Evolutionary conservation across 2,329 filamentous ascomycete genomes (phyloP).

Genomic region (Trichoderma gracile): DNA sequence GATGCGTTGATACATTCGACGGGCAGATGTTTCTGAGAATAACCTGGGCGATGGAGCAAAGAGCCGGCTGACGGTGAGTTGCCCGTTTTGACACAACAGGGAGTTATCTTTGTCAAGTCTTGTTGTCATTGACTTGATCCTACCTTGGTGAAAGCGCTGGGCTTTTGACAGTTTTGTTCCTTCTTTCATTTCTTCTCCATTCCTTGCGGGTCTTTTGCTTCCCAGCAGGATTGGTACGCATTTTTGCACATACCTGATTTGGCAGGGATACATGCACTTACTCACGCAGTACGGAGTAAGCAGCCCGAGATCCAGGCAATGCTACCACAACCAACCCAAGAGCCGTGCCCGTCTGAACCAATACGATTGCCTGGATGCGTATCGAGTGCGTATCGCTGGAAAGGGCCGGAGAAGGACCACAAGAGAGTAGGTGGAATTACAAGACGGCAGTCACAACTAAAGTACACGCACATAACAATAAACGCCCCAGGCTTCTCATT

Average conservation of each 20-base stretch:
- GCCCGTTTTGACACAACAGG: background rate
- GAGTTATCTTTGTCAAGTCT: background rate
- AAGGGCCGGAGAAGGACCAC: background rate
- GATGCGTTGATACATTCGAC: background rate
- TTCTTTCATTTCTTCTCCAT: background rate
- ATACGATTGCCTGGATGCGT: background rate
- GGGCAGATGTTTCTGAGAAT: too few species aligned
- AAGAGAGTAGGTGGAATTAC: background rate
- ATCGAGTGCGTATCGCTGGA: background rate
- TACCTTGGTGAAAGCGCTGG: conserved; percentile 1
- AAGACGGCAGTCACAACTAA: background rate
- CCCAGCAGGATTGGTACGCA: too few species aligned
- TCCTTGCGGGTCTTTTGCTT: background rate
- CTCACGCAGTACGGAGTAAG: conserved; percentile 1
- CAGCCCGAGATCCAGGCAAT: background rate
- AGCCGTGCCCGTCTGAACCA: background rate
- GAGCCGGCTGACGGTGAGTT: background rate
- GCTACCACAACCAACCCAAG: background rate
- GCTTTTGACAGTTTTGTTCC: background rate
- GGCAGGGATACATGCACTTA: background rate
- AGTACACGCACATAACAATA: background rate
- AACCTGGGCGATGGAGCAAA: background rate
- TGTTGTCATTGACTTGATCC: background rate
- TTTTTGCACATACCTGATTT: background rate
- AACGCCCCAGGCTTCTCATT: background rate